Percentiles rank a stretch among this genome's conserved stretches.
Evolutionary conservation across 2,329 filamentous ascomycete species (phyloP).

Genomic region (Beauveria sp.): DNA sequence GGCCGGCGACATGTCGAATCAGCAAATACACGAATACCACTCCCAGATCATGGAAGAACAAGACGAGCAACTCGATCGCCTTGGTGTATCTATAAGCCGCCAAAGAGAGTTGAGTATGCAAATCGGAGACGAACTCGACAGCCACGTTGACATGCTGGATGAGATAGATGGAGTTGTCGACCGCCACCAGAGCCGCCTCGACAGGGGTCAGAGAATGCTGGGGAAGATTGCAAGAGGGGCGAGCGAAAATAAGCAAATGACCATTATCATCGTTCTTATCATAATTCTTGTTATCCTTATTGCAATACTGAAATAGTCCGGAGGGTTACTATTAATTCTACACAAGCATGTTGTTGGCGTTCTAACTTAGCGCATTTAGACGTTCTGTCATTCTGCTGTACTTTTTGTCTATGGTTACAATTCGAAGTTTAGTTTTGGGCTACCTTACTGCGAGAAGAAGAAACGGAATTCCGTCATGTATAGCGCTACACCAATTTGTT

Average conservation of each 20-base stretch:
- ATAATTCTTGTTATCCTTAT: slow-evolving; percentile 77
- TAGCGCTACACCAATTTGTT: neutral
- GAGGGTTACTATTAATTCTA: neutral
- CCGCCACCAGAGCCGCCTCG: slow-evolving; percentile 67
- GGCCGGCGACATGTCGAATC: slow-evolving; percentile 59
- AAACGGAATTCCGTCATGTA: neutral
- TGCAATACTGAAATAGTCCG: slow-evolving; percentile 64
- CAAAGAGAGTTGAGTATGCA: slow-evolving; percentile 91
- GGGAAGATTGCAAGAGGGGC: slow-evolving; percentile 66
- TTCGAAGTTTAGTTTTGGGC: neutral
- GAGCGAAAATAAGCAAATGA: slow-evolving; percentile 82
- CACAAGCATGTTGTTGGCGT: neutral
- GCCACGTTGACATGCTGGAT: slow-evolving; percentile 80
- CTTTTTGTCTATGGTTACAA: neutral
- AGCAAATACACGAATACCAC: slow-evolving; percentile 84
- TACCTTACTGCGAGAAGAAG: neutral
- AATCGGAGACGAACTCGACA: slow-evolving; percentile 92
- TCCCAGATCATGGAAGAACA: slow-evolving; percentile 74
- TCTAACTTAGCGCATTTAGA: neutral
- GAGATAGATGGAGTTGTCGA: slow-evolving; percentile 81
- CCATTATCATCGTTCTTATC: slow-evolving; percentile 72
- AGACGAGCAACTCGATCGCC: slow-evolving; percentile 81
- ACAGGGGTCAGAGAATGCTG: slow-evolving; percentile 65
- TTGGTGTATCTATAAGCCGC: slow-evolving; percentile 79
- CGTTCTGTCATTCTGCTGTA: neutral